These are phyloP conservation scores for Forsythia viridissima DNA, from an alignment of 257 asterid species.

Conservation along the genomic window DNA sequence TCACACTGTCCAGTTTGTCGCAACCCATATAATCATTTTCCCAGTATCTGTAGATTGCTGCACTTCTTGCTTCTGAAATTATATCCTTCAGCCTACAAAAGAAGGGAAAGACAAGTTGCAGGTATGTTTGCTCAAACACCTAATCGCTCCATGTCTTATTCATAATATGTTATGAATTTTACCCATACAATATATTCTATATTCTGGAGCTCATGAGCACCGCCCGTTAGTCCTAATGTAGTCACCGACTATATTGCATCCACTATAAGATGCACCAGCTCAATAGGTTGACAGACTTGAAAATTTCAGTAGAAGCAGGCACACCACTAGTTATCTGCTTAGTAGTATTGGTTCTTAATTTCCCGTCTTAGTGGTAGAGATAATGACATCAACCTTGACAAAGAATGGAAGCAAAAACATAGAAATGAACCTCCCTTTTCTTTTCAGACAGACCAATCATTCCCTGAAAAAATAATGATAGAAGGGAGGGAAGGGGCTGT, in stretches of 20 bases:
- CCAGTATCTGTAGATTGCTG: constrained; percentile 52
- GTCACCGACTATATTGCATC: not conserved
- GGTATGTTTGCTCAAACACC: constrained; percentile 33
- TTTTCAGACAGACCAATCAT: not conserved
- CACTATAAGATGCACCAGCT: not conserved
- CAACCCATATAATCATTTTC: constrained; percentile 53
- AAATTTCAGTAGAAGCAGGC: not conserved
- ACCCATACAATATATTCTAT: not conserved
- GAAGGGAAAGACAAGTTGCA: constrained; percentile 55
- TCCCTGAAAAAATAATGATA: not conserved
- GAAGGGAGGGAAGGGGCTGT: not conserved
- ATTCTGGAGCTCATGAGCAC: not conserved
- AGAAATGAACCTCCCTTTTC: not conserved
- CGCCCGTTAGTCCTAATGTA: not conserved
- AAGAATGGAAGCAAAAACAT: not conserved
- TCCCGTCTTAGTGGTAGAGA: not conserved
- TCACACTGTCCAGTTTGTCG: constrained; percentile 71
- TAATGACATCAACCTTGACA: not conserved
- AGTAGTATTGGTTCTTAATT: not conserved
- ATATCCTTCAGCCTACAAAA: constrained; percentile 50
- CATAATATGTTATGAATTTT: not conserved
- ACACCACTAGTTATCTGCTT: not conserved
- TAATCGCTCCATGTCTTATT: not conserved
- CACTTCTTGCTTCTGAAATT: constrained; percentile 54
- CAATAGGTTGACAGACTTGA: not conserved